phyloP scores from a whole-genome alignment of 1,284 basidiomycete species.

The Tremellales sp. region DNA sequence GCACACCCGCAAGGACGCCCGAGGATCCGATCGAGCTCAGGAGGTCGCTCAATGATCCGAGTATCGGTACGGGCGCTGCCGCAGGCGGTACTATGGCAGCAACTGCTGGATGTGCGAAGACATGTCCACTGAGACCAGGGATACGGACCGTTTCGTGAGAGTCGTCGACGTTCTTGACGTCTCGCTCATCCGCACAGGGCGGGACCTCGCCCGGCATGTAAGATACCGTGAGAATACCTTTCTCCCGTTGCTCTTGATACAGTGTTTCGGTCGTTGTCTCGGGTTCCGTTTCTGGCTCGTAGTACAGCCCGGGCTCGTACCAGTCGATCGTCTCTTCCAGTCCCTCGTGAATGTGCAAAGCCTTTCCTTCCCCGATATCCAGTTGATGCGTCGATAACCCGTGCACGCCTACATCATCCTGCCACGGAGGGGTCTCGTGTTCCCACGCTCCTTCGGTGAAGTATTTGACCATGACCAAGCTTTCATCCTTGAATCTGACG shows the following conservation, averaged over 20 bases:
- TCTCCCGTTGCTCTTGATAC: conserved; percentile 32
- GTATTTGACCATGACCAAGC: conserved; percentile 20
- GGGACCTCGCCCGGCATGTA: conserved; percentile 18
- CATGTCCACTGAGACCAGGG: too few species aligned
- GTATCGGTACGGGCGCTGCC: too few species aligned
- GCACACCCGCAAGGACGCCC: too few species aligned
- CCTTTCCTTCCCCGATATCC: conserved; percentile 33
- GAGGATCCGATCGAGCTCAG: too few species aligned
- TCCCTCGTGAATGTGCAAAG: conserved; percentile 21
- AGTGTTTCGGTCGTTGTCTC: conserved; percentile 17
- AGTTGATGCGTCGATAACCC: conserved; percentile 26
- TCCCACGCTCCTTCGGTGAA: conserved; percentile 35
- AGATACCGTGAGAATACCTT: conserved; percentile 23
- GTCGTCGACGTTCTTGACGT: conserved; percentile 21
- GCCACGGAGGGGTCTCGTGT: conserved; percentile 30
- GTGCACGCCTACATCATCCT: conserved; percentile 23
- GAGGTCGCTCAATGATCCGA: too few species aligned
- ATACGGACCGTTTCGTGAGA: too few species aligned
- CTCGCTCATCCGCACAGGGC: conserved; percentile 19
- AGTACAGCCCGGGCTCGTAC: conserved; percentile 24
- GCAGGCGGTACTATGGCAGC: too few species aligned
- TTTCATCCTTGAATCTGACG: conserved; percentile 35
- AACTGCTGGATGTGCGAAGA: too few species aligned
- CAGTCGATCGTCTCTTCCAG: conserved; percentile 31
- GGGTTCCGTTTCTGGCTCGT: background rate